Conservation (phyloP, 768 basidiomycete species). For the Suillus decipiens region DNA sequence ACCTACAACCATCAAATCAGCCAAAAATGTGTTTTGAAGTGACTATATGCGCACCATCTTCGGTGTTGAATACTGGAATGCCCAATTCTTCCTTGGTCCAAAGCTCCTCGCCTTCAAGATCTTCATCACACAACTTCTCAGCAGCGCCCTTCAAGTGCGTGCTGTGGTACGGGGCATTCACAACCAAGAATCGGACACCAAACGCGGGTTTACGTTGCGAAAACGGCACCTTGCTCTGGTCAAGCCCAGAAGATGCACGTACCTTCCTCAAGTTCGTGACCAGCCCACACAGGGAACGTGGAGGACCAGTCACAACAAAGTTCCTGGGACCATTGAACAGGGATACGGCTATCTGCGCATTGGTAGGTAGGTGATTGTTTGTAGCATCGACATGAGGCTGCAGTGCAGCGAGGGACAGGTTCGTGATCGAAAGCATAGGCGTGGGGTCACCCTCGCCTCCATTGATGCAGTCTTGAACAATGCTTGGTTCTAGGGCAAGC, state of each 20-base stretch:
- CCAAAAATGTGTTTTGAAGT: conserved; percentile 21
- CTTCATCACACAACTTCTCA: conserved; percentile 73
- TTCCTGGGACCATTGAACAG: conserved; percentile 90
- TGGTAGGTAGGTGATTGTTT: conserved; percentile 79
- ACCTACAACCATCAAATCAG: conserved; percentile 47
- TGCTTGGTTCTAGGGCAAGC: conserved; percentile 82
- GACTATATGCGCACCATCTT: conserved; percentile 65
- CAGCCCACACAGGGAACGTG: conserved; percentile 90
- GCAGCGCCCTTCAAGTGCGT: conserved; percentile 74
- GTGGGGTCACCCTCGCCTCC: conserved; percentile 92
- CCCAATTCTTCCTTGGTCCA: conserved; percentile 70
- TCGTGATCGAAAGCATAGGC: conserved; percentile 92
- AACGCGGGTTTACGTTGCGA: conserved; percentile 96
- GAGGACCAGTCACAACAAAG: conserved; percentile 91
- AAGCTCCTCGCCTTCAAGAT: conserved; percentile 75
- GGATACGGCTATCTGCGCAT: conserved; percentile 83
- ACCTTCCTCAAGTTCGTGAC: conserved; percentile 90
- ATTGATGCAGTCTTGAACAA: conserved; percentile 85
- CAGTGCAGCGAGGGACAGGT: conserved; percentile 74
- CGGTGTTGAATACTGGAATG: conserved; percentile 91
- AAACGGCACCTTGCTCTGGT: conserved; percentile 93
- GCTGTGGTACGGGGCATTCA: conserved; percentile 96
- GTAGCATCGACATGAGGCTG: conserved; percentile 83
- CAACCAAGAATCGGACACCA: conserved; percentile 89
- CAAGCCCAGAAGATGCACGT: conserved; percentile 81